Evolutionary conservation across 139 green algal genomes (phyloP).

Genomic region (Chlorella sp.): DNA sequence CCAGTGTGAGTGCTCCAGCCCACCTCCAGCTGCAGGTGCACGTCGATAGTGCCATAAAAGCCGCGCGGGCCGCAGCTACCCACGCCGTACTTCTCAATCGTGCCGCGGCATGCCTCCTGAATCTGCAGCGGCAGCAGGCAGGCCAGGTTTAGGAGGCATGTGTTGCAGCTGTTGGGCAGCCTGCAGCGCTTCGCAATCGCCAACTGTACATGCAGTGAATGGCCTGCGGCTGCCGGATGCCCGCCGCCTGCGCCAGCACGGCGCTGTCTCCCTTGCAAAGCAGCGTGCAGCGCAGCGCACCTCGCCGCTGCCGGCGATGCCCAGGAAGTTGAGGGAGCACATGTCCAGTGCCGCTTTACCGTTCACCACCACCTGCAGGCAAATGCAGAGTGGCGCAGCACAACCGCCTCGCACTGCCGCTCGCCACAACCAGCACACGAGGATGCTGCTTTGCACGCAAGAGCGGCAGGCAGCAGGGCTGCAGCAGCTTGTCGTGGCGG

Average conservation of each 20-base stretch:
- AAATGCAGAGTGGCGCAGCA: neutral
- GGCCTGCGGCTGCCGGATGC: too few relatives aligned
- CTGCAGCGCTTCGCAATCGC: too few relatives aligned
- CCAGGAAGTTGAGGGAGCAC: constrained; percentile 88
- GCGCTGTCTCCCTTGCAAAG: too few relatives aligned
- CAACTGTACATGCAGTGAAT: too few relatives aligned
- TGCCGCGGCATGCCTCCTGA: constrained; percentile 37
- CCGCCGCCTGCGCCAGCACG: too few relatives aligned
- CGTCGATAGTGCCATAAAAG: constrained; percentile 99
- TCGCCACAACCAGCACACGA: constrained; percentile 29
- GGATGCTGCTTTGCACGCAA: neutral
- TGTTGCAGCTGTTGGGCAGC: too few relatives aligned
- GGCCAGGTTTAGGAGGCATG: too few relatives aligned
- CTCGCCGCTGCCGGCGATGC: constrained; percentile 60
- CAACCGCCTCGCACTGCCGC: too few relatives aligned
- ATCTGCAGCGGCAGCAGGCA: constrained; percentile 5
- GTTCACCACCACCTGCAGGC: constrained; percentile 51
- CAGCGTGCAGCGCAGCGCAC: constrained; percentile 10
- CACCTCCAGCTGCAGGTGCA: constrained; percentile 91
- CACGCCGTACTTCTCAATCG: constrained; percentile 94
- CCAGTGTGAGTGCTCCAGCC: too few relatives aligned
- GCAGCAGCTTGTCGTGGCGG: too few relatives aligned
- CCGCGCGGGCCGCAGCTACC: constrained; percentile 96
- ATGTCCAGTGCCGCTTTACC: constrained; percentile 82
- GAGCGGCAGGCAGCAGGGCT: too few relatives aligned